A percentile compares a stretch with the other conserved stretches of the same genome.
These are phyloP conservation scores for Phyllosticta citrichinensis DNA, from an alignment of 2,329 filamentous ascomycete species.

Conservation along the genomic window DNA sequence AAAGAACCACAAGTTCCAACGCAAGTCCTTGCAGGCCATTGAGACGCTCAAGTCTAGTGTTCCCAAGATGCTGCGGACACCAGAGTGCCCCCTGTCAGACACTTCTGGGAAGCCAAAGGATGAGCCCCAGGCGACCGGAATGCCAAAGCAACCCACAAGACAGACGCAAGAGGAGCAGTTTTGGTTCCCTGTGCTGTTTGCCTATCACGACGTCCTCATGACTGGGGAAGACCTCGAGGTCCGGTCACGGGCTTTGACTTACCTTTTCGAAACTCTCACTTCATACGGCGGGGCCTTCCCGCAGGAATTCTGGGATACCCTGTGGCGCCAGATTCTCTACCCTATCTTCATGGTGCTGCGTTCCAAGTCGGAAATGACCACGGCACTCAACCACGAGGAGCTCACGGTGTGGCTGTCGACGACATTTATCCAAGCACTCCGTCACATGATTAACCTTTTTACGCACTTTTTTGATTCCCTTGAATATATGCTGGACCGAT, in stretches of 20 bases:
- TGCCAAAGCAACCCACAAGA: constrained; percentile 55
- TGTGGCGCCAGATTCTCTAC: constrained; percentile 93
- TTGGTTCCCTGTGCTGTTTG: constrained; percentile 97
- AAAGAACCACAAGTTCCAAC: constrained; percentile 97
- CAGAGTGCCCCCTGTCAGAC: constrained; percentile 82
- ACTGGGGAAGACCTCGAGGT: constrained; percentile 97
- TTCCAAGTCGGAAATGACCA: constrained; percentile 91
- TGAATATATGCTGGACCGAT: constrained; percentile 97
- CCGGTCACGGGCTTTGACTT: constrained; percentile 75
- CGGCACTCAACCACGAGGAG: constrained; percentile 91
- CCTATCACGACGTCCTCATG: constrained; percentile 98
- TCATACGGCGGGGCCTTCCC: constrained; percentile 87
- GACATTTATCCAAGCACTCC: constrained; percentile 96
- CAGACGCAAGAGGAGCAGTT: constrained; percentile 94
- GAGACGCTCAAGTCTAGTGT: constrained; percentile 91
- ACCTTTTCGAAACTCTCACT: constrained; percentile 90
- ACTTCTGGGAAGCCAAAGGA: constrained; percentile 43
- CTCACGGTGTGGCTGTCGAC: constrained; percentile 97
- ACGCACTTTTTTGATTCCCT: constrained; percentile 96
- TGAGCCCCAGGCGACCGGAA: constrained; percentile 38
- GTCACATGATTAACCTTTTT: constrained; percentile 97
- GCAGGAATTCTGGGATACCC: constrained; percentile 92
- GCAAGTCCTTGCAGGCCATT: constrained; percentile 93
- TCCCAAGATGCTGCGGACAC: constrained; percentile 87
- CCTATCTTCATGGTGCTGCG: constrained; percentile 98